These are phyloP conservation scores for Pouteria campechiana DNA, from an alignment of 179 eudicot genomes.

Conservation along the genomic window DNA sequence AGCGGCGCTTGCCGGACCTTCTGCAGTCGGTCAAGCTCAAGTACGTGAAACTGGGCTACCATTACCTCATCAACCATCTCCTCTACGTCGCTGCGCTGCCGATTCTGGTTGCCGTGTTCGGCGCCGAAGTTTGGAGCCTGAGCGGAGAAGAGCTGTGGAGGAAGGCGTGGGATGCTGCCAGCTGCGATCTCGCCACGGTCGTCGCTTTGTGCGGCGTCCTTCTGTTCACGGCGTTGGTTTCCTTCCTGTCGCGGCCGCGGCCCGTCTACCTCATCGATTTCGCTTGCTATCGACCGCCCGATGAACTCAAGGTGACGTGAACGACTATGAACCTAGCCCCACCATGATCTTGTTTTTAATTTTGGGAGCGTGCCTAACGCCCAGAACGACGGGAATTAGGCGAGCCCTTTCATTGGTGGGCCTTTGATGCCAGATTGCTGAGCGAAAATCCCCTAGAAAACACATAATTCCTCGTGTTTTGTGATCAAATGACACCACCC, in stretches of 20 bases:
- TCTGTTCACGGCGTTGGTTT: constrained; percentile 55
- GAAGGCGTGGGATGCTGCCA: constrained; percentile 37
- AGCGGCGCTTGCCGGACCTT: constrained; percentile 66
- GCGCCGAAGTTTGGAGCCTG: constrained; percentile 66
- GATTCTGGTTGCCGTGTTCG: constrained; percentile 41
- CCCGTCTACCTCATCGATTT: constrained; percentile 76
- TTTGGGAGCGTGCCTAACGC: no score
- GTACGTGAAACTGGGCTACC: constrained; percentile 86
- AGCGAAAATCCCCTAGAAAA: no score
- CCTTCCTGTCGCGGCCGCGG: constrained; percentile 65
- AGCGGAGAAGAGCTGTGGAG: constrained; percentile 62
- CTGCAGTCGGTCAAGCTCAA: constrained; percentile 79
- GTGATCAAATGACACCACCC: no score
- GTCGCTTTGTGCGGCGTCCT: constrained; percentile 57
- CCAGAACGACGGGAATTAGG: no score
- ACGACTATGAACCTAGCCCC: neutral
- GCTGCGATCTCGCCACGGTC: constrained; percentile 56
- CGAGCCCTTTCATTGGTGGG: no score
- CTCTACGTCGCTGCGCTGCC: constrained; percentile 71
- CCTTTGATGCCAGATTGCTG: no score
- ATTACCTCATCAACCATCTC: constrained; percentile 68
- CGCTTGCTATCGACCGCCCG: constrained; percentile 67
- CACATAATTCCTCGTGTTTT: no score
- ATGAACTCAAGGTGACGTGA: constrained; percentile 65
- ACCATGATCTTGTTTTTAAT: neutral